Evolutionary conservation across 2,329 filamentous ascomycete genomes (phyloP).

Genomic region (Exophiala viscosa): DNA sequence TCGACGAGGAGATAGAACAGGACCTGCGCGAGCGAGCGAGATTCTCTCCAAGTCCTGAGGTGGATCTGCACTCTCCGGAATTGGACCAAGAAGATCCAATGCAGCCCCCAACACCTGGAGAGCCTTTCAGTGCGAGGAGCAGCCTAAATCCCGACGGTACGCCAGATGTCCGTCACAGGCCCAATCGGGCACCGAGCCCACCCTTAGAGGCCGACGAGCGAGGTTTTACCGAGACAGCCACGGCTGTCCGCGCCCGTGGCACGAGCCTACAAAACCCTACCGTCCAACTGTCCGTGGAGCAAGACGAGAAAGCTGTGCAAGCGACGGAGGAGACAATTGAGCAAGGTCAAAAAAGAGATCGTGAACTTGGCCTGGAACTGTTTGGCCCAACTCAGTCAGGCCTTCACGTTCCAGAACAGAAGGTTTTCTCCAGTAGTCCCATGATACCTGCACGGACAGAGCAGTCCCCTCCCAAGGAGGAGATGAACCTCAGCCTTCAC

Average conservation of each 20-base stretch:
- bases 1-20: constrained; percentile 68
- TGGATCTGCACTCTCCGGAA: constrained; percentile 83
- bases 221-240: constrained; percentile 94
- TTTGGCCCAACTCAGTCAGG: constrained; percentile 46
- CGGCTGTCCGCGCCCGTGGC: constrained; percentile 65
- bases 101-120: constrained; percentile 58
- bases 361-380: constrained; percentile 32
- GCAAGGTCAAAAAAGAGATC: constrained; percentile 45
- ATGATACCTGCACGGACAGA: constrained; percentile 26
- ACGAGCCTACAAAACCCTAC: constrained; percentile 42
- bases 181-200: constrained; percentile 72
- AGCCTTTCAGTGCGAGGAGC: constrained; percentile 57
- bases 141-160: constrained; percentile 31
- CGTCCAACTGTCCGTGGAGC: constrained; percentile 35
- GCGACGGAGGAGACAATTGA: constrained; percentile 31
- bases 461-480: constrained; percentile 12
- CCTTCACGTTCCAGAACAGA: constrained; percentile 47
- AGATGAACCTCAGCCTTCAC: constrained; percentile 43
- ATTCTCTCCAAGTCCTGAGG: constrained; percentile 85
- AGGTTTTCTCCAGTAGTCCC: constrained; percentile 37
- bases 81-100: constrained; percentile 67
- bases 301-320: constrained; percentile 35
- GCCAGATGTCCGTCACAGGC: constrained; percentile 34
- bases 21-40: constrained; percentile 57
- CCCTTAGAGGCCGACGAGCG: constrained; percentile 91